These are phyloP conservation scores for Cicer pinnatifidum DNA, from an alignment of 306 rosid genomes.

Conservation along the genomic window DNA sequence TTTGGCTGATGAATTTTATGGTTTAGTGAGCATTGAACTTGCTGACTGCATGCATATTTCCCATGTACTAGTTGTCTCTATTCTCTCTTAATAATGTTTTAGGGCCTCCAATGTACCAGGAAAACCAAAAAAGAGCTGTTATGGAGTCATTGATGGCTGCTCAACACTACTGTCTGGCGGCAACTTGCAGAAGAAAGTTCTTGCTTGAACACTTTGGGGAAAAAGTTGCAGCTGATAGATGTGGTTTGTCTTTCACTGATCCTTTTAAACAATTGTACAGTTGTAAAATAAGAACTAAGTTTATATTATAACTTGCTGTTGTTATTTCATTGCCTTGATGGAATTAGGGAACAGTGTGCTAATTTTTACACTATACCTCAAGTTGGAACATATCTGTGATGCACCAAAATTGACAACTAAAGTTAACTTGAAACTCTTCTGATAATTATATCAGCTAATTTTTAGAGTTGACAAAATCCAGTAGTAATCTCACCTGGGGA, in stretches of 20 bases:
- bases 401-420: constrained; percentile 10
- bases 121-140: constrained; percentile 75
- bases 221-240: constrained; percentile 60
- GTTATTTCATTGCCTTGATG: constrained; percentile 28
- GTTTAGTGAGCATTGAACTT: constrained; percentile 42
- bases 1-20: constrained; percentile 22
- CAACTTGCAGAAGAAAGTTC: constrained; percentile 85
- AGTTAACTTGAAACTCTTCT: not conserved
- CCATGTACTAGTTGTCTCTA: constrained; percentile 18
- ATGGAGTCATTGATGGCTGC: constrained; percentile 79
- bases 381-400: constrained; percentile 27
- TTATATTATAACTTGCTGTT: constrained; percentile 3
- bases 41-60: constrained; percentile 40
- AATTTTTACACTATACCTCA: constrained; percentile 10
- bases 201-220: constrained; percentile 88
- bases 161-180: constrained; percentile 69
- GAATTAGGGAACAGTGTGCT: constrained; percentile 17
- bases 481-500: not conserved
- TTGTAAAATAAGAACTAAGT: constrained; percentile 26
- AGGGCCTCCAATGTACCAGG: constrained; percentile 55
- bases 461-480: constrained; percentile 34
- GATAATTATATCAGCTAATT: constrained; percentile 22
- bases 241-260: constrained; percentile 65
- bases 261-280: constrained; percentile 33
- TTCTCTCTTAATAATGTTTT: constrained; percentile 37